A percentile compares a stretch with the other conserved stretches of the same genome.
phyloP scores from a whole-genome alignment of 2,329 filamentous ascomycete species.

The Leptosphaerulina australis region DNA sequence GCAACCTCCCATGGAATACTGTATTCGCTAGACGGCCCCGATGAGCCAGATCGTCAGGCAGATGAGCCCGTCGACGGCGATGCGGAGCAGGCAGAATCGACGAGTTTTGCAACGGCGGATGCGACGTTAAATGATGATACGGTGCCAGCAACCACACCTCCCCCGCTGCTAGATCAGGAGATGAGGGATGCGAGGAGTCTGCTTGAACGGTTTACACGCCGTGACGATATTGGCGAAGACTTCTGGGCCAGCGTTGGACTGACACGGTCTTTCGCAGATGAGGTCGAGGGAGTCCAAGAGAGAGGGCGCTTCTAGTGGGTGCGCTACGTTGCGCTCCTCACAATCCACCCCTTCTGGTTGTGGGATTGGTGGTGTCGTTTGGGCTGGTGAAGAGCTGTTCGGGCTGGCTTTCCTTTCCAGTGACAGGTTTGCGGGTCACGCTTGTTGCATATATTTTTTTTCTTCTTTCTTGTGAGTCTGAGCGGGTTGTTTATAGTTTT shows the following conservation, averaged over 20 bases:
- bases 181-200: conserved; percentile 73
- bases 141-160: conserved; percentile 12
- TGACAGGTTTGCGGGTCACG: conserved; percentile 9
- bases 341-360: not conserved
- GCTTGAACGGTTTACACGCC: conserved; percentile 69
- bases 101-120: conserved; percentile 16
- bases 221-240: conserved; percentile 79
- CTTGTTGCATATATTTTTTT: conserved; percentile 6
- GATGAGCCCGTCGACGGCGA: conserved; percentile 29
- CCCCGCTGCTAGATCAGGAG: conserved; percentile 44
- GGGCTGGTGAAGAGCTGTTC: not conserved
- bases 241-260: conserved; percentile 69
- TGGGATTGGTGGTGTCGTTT: not conserved
- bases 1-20: not conserved
- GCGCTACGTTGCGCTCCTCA: not conserved
- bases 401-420: not conserved
- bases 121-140: conserved; percentile 33
- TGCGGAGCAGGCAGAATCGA: not conserved
- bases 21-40: not conserved
- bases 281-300: conserved; percentile 44
- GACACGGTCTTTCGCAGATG: conserved; percentile 42
- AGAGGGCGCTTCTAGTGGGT: conserved; percentile 35
- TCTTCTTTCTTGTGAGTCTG: not conserved
- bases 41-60: conserved; percentile 15
- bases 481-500: not conserved